Conservation (phyloP, 1,139 yeast genomes). For the Geotrichum phurueaensis region DNA sequence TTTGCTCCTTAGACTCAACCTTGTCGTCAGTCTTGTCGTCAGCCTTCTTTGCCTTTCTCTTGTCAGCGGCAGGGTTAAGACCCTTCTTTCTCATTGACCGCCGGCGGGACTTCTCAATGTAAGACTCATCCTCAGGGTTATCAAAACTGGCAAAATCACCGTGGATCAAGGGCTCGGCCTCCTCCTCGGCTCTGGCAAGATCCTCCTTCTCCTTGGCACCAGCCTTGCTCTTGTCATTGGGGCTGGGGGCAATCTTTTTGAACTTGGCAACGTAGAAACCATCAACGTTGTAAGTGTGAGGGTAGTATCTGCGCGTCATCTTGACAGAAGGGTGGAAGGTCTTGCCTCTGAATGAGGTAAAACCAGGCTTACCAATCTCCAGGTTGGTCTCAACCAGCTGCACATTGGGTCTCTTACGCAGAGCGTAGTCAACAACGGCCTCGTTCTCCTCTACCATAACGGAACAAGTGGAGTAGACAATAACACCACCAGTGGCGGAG, state of each 20-base stretch:
- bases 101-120: constrained; percentile 70
- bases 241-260: constrained; percentile 82
- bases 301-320: constrained; percentile 91
- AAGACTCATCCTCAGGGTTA: constrained; percentile 64
- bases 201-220: constrained; percentile 86
- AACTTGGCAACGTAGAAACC: constrained; percentile 97
- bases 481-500: constrained; percentile 86
- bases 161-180: constrained; percentile 73
- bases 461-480: constrained; percentile 97
- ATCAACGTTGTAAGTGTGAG: constrained; percentile 97
- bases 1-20: constrained; percentile 21
- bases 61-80: constrained; percentile 54
- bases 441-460: constrained; percentile 98
- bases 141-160: constrained; percentile 83
- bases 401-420: constrained; percentile 93
- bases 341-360: constrained; percentile 88
- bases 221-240: constrained; percentile 59
- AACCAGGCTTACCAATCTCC: constrained; percentile 92
- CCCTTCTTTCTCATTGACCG: constrained; percentile 74
- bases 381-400: constrained; percentile 91
- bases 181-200: constrained; percentile 70
- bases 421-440: constrained; percentile 96
- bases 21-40: constrained; percentile 1
- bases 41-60: constrained; percentile 25
- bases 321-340: constrained; percentile 71